These are phyloP conservation scores for Pyricularia grisea DNA, from an alignment of 2,329 filamentous ascomycete species.

Conservation along the genomic window DNA sequence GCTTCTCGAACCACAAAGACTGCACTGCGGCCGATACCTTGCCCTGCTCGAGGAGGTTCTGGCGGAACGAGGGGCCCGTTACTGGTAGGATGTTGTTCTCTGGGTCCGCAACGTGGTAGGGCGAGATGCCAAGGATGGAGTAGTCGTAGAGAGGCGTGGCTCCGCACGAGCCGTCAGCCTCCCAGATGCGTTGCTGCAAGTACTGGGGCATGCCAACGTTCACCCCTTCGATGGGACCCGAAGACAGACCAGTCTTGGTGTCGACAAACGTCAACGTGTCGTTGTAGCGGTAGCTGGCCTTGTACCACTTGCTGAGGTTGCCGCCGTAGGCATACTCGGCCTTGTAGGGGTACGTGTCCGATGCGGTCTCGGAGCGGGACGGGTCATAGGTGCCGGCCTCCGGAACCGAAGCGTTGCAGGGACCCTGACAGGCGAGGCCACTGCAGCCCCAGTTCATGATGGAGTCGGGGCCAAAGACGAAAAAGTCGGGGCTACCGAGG, in stretches of 20 bases:
- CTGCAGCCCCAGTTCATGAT: constrained; percentile 3
- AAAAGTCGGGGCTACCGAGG: constrained; percentile 3
- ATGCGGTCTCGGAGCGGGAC: background rate
- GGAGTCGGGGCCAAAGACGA: background rate
- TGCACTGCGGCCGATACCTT: background rate
- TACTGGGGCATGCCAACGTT: background rate
- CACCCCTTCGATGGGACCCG: background rate
- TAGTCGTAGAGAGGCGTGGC: background rate
- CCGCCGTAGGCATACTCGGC: background rate
- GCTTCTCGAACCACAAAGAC: constrained; percentile 1
- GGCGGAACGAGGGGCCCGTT: constrained; percentile 1
- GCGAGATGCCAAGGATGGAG: background rate
- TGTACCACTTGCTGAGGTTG: background rate
- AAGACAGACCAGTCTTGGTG: too few relatives aligned
- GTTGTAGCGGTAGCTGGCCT: background rate
- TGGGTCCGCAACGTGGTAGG: background rate
- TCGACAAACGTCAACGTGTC: background rate
- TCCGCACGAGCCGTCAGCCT: background rate
- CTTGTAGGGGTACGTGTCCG: background rate
- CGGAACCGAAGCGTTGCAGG: background rate
- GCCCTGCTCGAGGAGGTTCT: constrained; percentile 2
- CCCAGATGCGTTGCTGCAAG: background rate
- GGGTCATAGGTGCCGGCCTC: background rate
- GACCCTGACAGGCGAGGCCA: background rate
- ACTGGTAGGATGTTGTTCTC: background rate